phyloP scores from a whole-genome alignment of 306 rosid genomes.

The Elaeagnus macrophylla region DNA sequence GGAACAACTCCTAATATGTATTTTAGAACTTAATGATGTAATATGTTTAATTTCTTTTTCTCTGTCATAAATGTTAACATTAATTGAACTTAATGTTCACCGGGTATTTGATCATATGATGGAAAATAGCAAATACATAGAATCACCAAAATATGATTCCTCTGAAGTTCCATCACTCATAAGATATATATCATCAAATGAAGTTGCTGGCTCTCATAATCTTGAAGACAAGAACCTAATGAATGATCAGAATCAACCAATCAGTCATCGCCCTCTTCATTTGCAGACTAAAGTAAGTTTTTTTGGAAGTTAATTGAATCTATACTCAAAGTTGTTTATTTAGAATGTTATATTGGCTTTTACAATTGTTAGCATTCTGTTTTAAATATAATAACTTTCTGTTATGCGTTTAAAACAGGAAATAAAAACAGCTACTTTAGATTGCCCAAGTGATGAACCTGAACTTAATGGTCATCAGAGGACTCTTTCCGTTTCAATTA shows the following conservation, averaged over 20 bases:
- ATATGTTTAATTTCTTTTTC: no score
- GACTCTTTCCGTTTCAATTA: constrained; percentile 47
- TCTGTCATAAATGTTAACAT: no score
- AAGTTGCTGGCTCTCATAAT: constrained; percentile 45
- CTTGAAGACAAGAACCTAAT: constrained; percentile 3
- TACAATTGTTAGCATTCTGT: no score
- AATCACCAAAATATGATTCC: constrained; percentile 11
- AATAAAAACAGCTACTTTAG: constrained; percentile 17
- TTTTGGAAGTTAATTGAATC: not conserved
- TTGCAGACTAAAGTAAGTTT: constrained; percentile 35
- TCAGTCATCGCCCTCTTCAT: constrained; percentile 20
- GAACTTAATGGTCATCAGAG: constrained; percentile 35
- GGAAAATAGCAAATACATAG: constrained; percentile 26
- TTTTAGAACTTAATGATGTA: no score
- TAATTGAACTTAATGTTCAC: no score
- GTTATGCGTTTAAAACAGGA: constrained; percentile 28
- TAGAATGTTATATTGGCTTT: not conserved
- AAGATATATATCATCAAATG: constrained; percentile 37
- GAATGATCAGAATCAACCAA: constrained; percentile 10
- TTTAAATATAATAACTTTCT: not conserved
- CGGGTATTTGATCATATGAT: constrained; percentile 6
- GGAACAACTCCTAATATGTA: no score
- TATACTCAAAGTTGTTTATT: not conserved
- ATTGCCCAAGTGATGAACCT: constrained; percentile 20
- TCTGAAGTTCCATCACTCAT: constrained; percentile 53